Conservation (phyloP, 495 filamentous ascomycete genomes). For the Podospora sp. region DNA sequence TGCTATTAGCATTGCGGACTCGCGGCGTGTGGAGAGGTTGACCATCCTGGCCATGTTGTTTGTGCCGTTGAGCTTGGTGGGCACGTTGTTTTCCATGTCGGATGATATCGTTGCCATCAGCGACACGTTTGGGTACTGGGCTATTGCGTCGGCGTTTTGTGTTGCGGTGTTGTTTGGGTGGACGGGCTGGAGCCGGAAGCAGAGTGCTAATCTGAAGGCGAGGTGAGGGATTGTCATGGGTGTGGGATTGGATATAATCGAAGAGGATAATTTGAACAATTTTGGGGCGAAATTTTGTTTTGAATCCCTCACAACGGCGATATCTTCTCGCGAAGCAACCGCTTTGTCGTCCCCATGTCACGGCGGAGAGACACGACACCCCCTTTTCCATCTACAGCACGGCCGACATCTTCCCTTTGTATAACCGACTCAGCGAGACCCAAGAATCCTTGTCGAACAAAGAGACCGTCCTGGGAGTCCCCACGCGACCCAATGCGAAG, state of each 20-base stretch:
- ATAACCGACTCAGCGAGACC: conserved; percentile 17
- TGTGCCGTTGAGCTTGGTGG: conserved; percentile 1
- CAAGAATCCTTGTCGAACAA: conserved; percentile 20
- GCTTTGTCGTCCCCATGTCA: no score
- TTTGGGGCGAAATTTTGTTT: no score
- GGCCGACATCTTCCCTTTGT: conserved; percentile 24
- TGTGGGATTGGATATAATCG: no score
- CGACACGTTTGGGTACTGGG: conserved; percentile 1
- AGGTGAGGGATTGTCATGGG: no score
- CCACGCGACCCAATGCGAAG: conserved; percentile 16
- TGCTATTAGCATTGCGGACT: conserved; percentile 7
- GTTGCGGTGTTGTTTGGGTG: not conserved
- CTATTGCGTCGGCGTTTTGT: not conserved
- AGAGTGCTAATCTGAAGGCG: not conserved
- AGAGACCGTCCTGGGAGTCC: conserved; percentile 7
- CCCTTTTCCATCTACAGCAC: conserved; percentile 25
- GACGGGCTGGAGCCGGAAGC: not conserved
- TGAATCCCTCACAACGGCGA: no score
- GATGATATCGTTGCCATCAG: not conserved
- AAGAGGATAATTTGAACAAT: no score
- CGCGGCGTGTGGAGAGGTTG: not conserved
- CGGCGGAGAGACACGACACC: conserved; percentile 25
- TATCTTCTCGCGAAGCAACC: no score
- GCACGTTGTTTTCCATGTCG: conserved; percentile 7
- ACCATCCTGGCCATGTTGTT: not conserved